Evolutionary conservation across 2,329 filamentous ascomycete genomes (phyloP).

Genomic region (Cyphellophora europaea): DNA sequence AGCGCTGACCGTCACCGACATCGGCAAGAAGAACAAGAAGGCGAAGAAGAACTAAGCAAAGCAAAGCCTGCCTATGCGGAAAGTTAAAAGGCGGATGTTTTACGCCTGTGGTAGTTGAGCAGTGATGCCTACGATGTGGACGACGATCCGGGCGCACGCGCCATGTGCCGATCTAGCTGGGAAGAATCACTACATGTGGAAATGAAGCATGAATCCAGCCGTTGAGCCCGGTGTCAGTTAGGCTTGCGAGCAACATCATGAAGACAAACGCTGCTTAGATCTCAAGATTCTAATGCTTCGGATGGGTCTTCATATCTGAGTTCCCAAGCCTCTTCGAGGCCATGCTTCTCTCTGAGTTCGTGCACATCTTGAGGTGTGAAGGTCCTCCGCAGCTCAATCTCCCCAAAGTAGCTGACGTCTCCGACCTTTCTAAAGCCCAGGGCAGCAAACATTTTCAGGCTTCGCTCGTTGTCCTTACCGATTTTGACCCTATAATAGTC

Average conservation of each 20-base stretch:
- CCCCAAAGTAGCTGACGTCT: slow-evolving; percentile 57
- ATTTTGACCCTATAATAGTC: slow-evolving; percentile 54
- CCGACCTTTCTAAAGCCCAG: slow-evolving; percentile 45
- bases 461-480: slow-evolving; percentile 44
- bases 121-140: too few relatives aligned
- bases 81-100: too few relatives aligned
- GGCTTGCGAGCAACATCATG: too few relatives aligned
- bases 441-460: slow-evolving; percentile 52
- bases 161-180: too few relatives aligned
- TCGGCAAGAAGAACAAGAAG: slow-evolving; percentile 21
- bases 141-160: too few relatives aligned
- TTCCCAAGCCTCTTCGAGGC: neutral
- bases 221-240: too few relatives aligned
- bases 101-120: too few relatives aligned
- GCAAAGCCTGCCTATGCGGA: neutral
- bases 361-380: slow-evolving; percentile 18
- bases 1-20: slow-evolving; percentile 18
- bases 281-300: too few relatives aligned
- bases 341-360: neutral
- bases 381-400: slow-evolving; percentile 47
- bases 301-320: neutral
- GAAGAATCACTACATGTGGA: too few relatives aligned
- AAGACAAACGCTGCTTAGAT: too few relatives aligned
- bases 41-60: slow-evolving; percentile 16
- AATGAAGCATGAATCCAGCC: too few relatives aligned